phyloP scores from a whole-genome alignment of 768 basidiomycete species.

The Tylopilus felleus region DNA sequence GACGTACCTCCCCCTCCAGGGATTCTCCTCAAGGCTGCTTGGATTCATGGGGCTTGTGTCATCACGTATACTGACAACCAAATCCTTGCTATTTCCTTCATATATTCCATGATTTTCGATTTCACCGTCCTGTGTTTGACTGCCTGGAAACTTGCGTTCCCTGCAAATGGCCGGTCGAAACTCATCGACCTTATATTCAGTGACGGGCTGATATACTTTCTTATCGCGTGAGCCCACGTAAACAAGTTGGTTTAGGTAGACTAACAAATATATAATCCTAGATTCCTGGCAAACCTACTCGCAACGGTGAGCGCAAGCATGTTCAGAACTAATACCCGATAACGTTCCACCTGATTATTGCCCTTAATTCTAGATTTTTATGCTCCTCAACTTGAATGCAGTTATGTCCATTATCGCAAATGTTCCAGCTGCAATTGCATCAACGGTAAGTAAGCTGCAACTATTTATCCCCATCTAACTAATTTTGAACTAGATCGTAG shows the following conservation, averaged over 20 bases:
- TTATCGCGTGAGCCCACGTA: conserved; percentile 54
- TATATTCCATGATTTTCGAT: conserved; percentile 75
- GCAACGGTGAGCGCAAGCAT: conserved; percentile 38
- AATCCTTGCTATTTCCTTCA: conserved; percentile 62
- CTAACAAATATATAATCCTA: conserved; percentile 25
- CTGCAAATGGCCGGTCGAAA: conserved; percentile 46
- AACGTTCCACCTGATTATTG: neutral
- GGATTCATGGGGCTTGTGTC: conserved; percentile 49
- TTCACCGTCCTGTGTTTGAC: conserved; percentile 59
- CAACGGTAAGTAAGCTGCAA: conserved; percentile 46
- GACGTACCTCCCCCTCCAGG: conserved; percentile 33
- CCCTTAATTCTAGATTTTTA: conserved; percentile 41
- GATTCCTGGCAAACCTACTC: conserved; percentile 64
- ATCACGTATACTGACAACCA: conserved; percentile 58
- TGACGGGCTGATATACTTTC: conserved; percentile 72
- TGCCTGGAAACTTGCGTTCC: conserved; percentile 54
- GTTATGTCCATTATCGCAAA: conserved; percentile 74
- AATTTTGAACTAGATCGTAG: conserved; percentile 54
- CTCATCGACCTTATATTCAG: conserved; percentile 64
- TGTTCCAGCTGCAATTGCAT: conserved; percentile 67
- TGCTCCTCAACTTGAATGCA: conserved; percentile 66
- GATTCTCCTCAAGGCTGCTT: conserved; percentile 56
- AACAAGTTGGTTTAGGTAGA: neutral
- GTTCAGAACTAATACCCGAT: neutral
- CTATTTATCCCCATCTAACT: neutral